A percentile compares a stretch with the other conserved stretches of the same genome.
These are phyloP conservation scores for Kurtzmaniella cleridarum DNA, from an alignment of 805 yeast genomes.

Conservation along the genomic window DNA sequence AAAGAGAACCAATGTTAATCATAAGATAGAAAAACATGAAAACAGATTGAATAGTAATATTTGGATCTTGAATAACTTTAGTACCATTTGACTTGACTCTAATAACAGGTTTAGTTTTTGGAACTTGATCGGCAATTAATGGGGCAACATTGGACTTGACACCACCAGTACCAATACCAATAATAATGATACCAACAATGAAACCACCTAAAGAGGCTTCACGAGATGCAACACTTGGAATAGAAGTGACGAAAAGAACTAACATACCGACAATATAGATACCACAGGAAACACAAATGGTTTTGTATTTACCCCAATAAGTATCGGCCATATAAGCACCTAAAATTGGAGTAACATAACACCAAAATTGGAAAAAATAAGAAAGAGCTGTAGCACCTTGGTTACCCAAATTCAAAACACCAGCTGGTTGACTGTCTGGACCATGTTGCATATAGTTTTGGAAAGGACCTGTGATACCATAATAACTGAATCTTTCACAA, in stretches of 20 bases:
- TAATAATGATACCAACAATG: conserved; percentile 47
- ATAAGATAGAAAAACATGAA: conserved; percentile 73
- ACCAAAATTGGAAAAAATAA: conserved; percentile 76
- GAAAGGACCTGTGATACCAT: conserved; percentile 72
- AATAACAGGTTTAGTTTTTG: conserved; percentile 34
- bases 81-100: conserved; percentile 36
- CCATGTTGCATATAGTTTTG: conserved; percentile 70
- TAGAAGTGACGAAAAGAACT: conserved; percentile 62
- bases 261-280: conserved; percentile 59
- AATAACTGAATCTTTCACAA: conserved; percentile 77
- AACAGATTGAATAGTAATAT: conserved; percentile 64
- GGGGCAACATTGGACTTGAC: conserved; percentile 75
- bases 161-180: conserved; percentile 78
- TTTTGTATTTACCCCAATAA: conserved; percentile 64
- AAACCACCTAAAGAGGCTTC: conserved; percentile 62
- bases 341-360: conserved; percentile 71
- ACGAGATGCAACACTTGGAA: conserved; percentile 49
- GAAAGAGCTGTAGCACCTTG: conserved; percentile 67
- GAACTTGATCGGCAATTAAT: conserved; percentile 61
- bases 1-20: conserved; percentile 70
- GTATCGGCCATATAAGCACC: conserved; percentile 77
- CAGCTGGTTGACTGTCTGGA: conserved; percentile 35
- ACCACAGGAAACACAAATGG: conserved; percentile 56
- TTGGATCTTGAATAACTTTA: conserved; percentile 50
- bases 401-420: conserved; percentile 53